A percentile compares a stretch with the other conserved stretches of the same genome.
Evolutionary conservation across 2,329 filamentous ascomycete species (phyloP).

Genomic region (Tolypocladium pustulatum): DNA sequence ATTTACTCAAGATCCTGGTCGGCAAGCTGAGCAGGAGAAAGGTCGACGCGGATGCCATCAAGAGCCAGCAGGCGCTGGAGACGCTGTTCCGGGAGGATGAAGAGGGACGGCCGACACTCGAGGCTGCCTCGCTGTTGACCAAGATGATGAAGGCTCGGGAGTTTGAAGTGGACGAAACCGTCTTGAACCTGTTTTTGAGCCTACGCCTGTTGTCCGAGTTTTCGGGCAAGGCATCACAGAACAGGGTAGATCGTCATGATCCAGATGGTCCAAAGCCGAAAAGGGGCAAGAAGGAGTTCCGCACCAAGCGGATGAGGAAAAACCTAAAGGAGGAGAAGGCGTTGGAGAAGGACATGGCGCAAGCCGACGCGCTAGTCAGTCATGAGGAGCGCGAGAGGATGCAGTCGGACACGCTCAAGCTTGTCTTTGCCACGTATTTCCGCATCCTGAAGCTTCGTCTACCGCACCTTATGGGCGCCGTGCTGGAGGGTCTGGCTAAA

Average conservation of each 20-base stretch:
- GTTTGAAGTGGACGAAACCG: conserved; percentile 72
- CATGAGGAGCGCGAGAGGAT: conserved; percentile 90
- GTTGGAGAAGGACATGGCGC: conserved; percentile 85
- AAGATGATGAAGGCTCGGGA: conserved; percentile 93
- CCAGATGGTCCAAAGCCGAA: conserved; percentile 26
- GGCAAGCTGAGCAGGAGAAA: conserved; percentile 67
- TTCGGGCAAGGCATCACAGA: conserved; percentile 68
- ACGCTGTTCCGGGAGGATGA: conserved; percentile 78
- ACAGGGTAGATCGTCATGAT: conserved; percentile 51
- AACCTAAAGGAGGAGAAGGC: conserved; percentile 73
- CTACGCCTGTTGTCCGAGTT: conserved; percentile 84
- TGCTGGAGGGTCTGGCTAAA: conserved; percentile 85
- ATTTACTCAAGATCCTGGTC: conserved; percentile 79
- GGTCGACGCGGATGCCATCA: conserved; percentile 64
- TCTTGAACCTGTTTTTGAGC: conserved; percentile 84
- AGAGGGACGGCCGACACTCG: conserved; percentile 78
- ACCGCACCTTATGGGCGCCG: conserved; percentile 87
- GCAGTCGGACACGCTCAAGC: conserved; percentile 90
- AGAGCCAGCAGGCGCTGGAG: conserved; percentile 69
- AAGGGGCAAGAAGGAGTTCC: conserved; percentile 69
- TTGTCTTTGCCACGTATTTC: conserved; percentile 94
- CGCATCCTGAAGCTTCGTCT: conserved; percentile 77
- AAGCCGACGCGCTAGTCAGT: conserved; percentile 81
- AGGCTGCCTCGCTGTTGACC: conserved; percentile 72
- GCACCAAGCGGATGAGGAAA: conserved; percentile 83